These are phyloP conservation scores for Dichotomopilus funicola DNA, from an alignment of 2,329 filamentous ascomycete species.

Conservation along the genomic window DNA sequence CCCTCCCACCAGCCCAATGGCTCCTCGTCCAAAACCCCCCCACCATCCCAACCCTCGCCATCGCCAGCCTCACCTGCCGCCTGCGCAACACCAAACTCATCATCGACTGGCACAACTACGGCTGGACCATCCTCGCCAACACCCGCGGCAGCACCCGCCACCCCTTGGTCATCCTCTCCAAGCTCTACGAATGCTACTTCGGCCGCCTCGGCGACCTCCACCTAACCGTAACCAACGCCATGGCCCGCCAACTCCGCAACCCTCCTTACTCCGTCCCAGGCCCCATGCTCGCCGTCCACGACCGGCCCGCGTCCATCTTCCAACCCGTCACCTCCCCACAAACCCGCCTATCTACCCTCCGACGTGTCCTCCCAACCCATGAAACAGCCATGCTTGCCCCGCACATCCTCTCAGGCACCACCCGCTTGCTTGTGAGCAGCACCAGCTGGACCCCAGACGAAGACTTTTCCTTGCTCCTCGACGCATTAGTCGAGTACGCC, in stretches of 20 bases:
- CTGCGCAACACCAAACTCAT: constrained; percentile 75
- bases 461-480: constrained; percentile 82
- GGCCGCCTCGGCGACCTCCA: constrained; percentile 65
- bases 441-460: constrained; percentile 98
- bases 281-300: constrained; percentile 69
- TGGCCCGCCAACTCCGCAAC: constrained; percentile 64
- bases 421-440: constrained; percentile 78
- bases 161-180: constrained; percentile 70
- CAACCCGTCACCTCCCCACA: constrained; percentile 52
- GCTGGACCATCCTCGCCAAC: constrained; percentile 79
- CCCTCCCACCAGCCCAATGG: constrained; percentile 69
- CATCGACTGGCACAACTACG: constrained; percentile 99
- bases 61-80: constrained; percentile 66
- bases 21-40: constrained; percentile 91
- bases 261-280: constrained; percentile 58
- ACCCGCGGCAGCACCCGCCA: constrained; percentile 49
- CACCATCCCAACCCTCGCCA: constrained; percentile 80
- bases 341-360: constrained; percentile 54
- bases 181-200: constrained; percentile 68
- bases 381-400: constrained; percentile 35
- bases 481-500: constrained; percentile 73
- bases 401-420: constrained; percentile 48
- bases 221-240: constrained; percentile 83
- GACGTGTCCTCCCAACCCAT: constrained; percentile 57
- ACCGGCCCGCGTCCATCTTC: constrained; percentile 79